These are phyloP conservation scores for Aspergillus thermomutatus DNA, from an alignment of 2,329 filamentous ascomycete species.

Conservation along the genomic window DNA sequence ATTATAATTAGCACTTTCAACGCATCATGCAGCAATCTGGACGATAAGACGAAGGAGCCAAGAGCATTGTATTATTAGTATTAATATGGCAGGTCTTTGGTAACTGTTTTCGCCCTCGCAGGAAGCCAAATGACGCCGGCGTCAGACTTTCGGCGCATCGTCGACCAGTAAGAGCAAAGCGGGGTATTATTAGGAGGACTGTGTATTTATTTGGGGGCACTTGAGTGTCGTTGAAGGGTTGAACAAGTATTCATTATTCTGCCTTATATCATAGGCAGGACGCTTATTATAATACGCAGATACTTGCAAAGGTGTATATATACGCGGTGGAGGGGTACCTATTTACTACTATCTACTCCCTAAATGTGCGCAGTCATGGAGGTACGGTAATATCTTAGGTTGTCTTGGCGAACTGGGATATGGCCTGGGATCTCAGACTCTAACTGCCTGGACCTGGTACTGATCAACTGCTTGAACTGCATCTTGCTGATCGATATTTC, in stretches of 20 bases:
- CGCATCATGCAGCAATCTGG: not conserved
- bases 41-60: constrained; percentile 1
- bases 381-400: not conserved
- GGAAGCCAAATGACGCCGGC: not conserved
- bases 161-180: constrained; percentile 2
- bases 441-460: no score
- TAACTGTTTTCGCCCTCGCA: not conserved
- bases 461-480: not conserved
- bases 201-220: no score
- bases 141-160: constrained; percentile 5
- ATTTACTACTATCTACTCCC: no score
- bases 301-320: not conserved
- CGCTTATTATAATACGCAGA: no score
- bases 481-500: not conserved
- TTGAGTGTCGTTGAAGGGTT: not conserved
- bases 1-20: not conserved
- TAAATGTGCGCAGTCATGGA: no score
- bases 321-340: no score
- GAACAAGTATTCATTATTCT: not conserved
- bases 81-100: not conserved
- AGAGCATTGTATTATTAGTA: no score
- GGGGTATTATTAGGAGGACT: not conserved
- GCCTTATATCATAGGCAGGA: not conserved
- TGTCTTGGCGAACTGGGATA: not conserved
- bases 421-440: not conserved